These are phyloP conservation scores for Globisporangium canariense DNA, from an alignment of 352 stramenopile genomes.

Conservation along the genomic window DNA sequence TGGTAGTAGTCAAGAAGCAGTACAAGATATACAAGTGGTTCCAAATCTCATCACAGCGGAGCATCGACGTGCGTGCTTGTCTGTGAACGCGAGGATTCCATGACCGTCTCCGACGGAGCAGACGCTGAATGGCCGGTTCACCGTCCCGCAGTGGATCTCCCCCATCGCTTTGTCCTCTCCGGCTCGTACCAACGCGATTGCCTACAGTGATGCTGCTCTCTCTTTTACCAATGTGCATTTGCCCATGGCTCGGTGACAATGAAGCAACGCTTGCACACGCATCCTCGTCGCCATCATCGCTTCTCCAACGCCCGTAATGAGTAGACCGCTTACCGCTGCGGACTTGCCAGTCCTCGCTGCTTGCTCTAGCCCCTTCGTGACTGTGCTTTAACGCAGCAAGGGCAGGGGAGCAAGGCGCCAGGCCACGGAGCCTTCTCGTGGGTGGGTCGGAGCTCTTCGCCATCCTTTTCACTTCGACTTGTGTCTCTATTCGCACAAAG, in stretches of 20 bases:
- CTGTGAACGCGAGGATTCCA: constrained; percentile 32
- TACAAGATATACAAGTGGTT: neutral
- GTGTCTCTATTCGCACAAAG: neutral
- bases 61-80: constrained; percentile 23
- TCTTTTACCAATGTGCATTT: neutral
- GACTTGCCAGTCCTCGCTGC: neutral
- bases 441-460: constrained; percentile 5
- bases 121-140: constrained; percentile 38
- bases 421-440: neutral
- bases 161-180: constrained; percentile 32
- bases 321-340: neutral
- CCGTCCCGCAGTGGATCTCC: constrained; percentile 15
- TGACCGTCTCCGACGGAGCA: constrained; percentile 22
- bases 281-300: neutral
- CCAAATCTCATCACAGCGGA: neutral
- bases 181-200: constrained; percentile 7
- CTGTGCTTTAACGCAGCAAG: neutral
- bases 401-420: neutral
- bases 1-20: neutral
- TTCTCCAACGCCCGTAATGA: neutral
- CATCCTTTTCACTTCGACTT: neutral
- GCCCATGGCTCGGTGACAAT: neutral
- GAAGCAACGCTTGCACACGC: neutral
- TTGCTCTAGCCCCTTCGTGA: too few relatives aligned
- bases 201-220: neutral